phyloP scores from a whole-genome alignment of 2,329 filamentous ascomycete species.

The Pseudogymnoascus sp. region DNA sequence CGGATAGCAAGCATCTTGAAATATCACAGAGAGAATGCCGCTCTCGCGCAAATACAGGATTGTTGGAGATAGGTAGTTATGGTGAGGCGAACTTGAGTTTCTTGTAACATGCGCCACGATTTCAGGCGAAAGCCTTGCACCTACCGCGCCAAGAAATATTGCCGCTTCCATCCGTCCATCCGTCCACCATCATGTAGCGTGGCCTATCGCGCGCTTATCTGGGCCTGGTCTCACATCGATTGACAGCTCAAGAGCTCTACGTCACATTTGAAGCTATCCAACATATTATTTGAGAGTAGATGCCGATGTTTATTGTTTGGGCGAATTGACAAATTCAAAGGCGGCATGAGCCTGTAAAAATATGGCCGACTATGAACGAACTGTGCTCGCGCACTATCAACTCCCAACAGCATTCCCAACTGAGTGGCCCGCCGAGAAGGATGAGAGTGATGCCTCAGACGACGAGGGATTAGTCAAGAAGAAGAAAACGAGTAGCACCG shows the following conservation, averaged over 20 bases:
- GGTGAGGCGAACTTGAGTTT: conserved; percentile 1
- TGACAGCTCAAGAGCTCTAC: conserved; percentile 2
- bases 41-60: conserved; percentile 10
- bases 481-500: conserved; percentile 38
- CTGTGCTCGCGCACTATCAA: conserved; percentile 84
- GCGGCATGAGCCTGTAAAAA: background rate
- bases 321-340: background rate
- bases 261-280: background rate
- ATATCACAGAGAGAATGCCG: conserved; percentile 15
- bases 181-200: background rate
- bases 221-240: background rate
- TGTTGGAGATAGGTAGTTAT: background rate
- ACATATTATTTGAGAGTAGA: background rate
- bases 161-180: conserved; percentile 8
- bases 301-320: background rate
- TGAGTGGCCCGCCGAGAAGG: conserved; percentile 80
- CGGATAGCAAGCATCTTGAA: conserved; percentile 76
- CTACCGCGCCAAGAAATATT: conserved; percentile 8
- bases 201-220: conserved; percentile 7
- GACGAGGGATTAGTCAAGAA: conserved; percentile 23
- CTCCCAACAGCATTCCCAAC: conserved; percentile 70
- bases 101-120: conserved; percentile 7
- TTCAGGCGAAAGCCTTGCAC: conserved; percentile 4
- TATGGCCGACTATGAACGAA: conserved; percentile 66
- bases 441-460: conserved; percentile 62